Conservation (phyloP, 306 rosid species). For the Vigna unguiculata region DNA sequence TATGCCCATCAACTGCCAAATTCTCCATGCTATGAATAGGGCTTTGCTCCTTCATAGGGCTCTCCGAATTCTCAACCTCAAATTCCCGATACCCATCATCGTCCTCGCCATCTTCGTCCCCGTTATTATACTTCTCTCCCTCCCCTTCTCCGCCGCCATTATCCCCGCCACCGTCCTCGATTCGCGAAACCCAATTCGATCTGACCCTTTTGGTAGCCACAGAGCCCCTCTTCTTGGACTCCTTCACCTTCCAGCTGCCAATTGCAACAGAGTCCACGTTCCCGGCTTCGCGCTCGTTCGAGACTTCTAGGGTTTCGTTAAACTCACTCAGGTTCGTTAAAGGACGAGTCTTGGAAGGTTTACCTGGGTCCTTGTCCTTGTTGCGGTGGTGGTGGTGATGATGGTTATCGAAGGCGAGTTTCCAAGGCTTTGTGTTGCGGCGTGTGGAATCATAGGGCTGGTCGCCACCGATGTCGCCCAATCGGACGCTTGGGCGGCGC, state of each 20-base stretch:
- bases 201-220: conserved; percentile 72
- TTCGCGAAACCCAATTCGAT: conserved; percentile 85
- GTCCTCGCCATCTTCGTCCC: conserved; percentile 74
- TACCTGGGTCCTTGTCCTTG: conserved; percentile 54
- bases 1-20: conserved; percentile 74
- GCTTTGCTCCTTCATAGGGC: conserved; percentile 77
- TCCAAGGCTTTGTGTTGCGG: conserved; percentile 74
- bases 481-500: conserved; percentile 88
- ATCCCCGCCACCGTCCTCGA: conserved; percentile 67
- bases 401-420: conserved; percentile 48
- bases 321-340: conserved; percentile 72
- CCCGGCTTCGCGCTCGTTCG: conserved; percentile 49
- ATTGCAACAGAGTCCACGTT: conserved; percentile 69
- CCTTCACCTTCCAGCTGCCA: conserved; percentile 90
- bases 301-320: conserved; percentile 65
- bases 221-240: conserved; percentile 78
- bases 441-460: conserved; percentile 80
- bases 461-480: conserved; percentile 98
- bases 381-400: conserved; percentile 43
- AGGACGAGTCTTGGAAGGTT: conserved; percentile 86
- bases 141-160: conserved; percentile 58
- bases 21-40: conserved; percentile 73
- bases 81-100: conserved; percentile 67
- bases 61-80: conserved; percentile 79
- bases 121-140: conserved; percentile 72